Base-by-base conservation (phyloP, 75 land plant species). In the Adiantum capillusveneris region DNA sequence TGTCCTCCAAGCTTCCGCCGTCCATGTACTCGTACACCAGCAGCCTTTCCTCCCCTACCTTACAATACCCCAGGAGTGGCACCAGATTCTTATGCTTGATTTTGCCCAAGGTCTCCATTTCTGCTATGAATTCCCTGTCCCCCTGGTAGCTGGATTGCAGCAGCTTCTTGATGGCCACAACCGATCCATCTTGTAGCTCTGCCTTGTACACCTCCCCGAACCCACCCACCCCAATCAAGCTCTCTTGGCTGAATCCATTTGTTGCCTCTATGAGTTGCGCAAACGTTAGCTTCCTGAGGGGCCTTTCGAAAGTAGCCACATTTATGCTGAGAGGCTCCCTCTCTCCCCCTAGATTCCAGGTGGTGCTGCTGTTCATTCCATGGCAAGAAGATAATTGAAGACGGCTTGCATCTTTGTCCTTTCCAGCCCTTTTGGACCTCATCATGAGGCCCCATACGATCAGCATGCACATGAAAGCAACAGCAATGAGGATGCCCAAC, bases 51-150 rank as follows among this genome's bases (percentile, higher is more conserved):
- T 87, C 87, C 11, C 84, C 84, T 2, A 87, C 55, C 60, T 84
- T 87, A 73, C 91, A 87, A 59, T 87, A 87, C 2, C 65, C 65
- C 36, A 82, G 45, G 28, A 87, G 61, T 2, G 87, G 87, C 19
- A 88, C 94, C 24, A 88, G 89, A 63, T 88, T 82, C 56, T 58
- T 57, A 57, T 88, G 94, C 70, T 85, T 88, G 70, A 88, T 85
- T 73, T 88, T 81, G 11, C 89, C 94, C 17, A 88, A 60, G 2
- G 94, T 88, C 61, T 88, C 88, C 94, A 88, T 88, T 61, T 88
- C 94, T 7, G 94, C 88, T 76, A 77, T 77, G 81, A 85, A 88
- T 51, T 88, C 94, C 11, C 89, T 62, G 53, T 88, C 93, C 0
- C 93, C 93, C 58, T 88, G 88, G 76, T 76, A 76, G 60, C 88